Evolutionary conservation across 2,329 filamentous ascomycete species (phyloP), one percentile per base, ranked within the genome.

Genomic region (Hypoxylon sp.): DNA sequence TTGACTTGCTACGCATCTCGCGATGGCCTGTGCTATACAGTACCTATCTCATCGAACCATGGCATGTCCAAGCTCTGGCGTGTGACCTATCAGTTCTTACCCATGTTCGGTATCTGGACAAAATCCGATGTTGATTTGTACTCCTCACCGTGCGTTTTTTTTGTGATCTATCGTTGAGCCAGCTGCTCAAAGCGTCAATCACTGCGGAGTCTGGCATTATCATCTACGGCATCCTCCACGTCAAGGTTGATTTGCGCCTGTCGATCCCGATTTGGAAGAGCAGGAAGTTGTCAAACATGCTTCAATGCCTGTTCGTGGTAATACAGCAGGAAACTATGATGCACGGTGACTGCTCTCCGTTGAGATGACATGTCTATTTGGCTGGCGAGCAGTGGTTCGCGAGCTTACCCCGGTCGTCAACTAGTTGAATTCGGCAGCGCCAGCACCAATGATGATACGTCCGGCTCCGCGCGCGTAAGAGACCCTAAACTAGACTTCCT

Each of bases 351-450:
- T 23, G 26, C 43, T 27, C 13, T 21, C 45, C 25, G 51, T 51
- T 45, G 45, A 51, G 40, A 50, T 46, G 46, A 59, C 49, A 59
- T 34, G 41, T 52, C 45, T 27, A 34, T 47, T 44, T 57, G 48
- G 51, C 50, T 16, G n/a, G n/a, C n/a, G n/a, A n/a, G 16, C 23
- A 29, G 57, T 26, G 5, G 21, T 25, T 5, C 21, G 26, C 8
- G 26, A 35, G 20, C 12, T 19, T 42, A 40, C 23, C 27, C 29
- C 20, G 26, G 20, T 29, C 29, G 55, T 34, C 19, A 45, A 31
- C 20, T 43, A 49, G 51, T 51, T 16, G 26, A 35, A 32, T 51
- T 55, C n/a, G 47, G 45, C 19, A 34, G 47, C 44, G 44, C 43
- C 34, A 37, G n/a, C n/a, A n/a, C n/a, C n/a, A 57, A 37, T 50